phyloP scores from a whole-genome alignment of 257 asterid species.

The Gentiana dahurica region DNA sequence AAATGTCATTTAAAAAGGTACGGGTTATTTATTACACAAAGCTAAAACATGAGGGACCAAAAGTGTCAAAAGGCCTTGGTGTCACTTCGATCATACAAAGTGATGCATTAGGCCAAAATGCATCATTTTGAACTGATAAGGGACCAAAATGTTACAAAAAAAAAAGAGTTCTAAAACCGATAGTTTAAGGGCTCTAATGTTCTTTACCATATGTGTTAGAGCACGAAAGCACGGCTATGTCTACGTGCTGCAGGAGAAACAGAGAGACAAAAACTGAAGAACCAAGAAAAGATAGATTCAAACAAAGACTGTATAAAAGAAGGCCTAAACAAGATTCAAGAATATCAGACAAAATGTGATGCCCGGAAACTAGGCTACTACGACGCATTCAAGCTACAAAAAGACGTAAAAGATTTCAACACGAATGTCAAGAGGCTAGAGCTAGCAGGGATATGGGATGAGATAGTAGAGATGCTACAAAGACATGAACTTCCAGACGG shows the following conservation, averaged over 20 bases:
- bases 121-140: too few species aligned
- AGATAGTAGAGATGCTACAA: slow-evolving; percentile 59
- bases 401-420: slow-evolving; percentile 40
- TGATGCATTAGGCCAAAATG: too few species aligned
- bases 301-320: slow-evolving; percentile 37
- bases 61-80: too few species aligned
- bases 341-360: slow-evolving; percentile 55
- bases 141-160: too few species aligned
- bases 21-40: too few species aligned
- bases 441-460: slow-evolving; percentile 73
- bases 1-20: too few species aligned
- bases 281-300: slow-evolving; percentile 44
- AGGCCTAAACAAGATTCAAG: slow-evolving; percentile 42
- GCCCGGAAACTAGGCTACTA: slow-evolving; percentile 66
- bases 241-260: slow-evolving; percentile 79
- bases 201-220: slow-evolving; percentile 23
- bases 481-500: slow-evolving; percentile 72
- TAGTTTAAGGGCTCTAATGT: too few species aligned
- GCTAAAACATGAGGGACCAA: too few species aligned
- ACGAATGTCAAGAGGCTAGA: slow-evolving; percentile 58
- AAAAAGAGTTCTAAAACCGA: too few species aligned
- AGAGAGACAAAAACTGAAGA: slow-evolving; percentile 58
- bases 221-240: slow-evolving; percentile 62
- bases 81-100: too few species aligned
- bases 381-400: slow-evolving; percentile 69